A percentile compares a stretch with the other conserved stretches of the same genome.
phyloP scores from a whole-genome alignment of 441 rosid species.

The Omphalea diandra region DNA sequence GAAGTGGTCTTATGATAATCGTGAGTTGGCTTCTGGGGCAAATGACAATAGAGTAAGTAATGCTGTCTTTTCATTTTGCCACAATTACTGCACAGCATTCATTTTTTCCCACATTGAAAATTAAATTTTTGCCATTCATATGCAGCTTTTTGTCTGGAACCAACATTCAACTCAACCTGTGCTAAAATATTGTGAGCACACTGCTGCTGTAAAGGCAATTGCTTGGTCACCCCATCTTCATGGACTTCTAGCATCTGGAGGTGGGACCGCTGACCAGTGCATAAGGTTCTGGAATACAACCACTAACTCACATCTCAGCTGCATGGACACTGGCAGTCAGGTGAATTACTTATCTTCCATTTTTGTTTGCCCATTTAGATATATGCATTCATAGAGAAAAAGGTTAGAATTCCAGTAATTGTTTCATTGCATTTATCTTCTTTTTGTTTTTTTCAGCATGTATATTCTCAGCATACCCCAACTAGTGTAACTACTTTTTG shows the following conservation, averaged over 20 bases:
- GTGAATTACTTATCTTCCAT: constrained; percentile 32
- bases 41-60: constrained; percentile 79
- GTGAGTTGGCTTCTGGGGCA: constrained; percentile 96
- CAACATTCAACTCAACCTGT: constrained; percentile 91
- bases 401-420: neutral
- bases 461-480: neutral
- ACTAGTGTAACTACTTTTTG: neutral
- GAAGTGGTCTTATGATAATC: constrained; percentile 94
- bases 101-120: constrained; percentile 1
- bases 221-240: constrained; percentile 99
- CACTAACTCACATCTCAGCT: constrained; percentile 84
- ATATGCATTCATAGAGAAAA: too few relatives aligned
- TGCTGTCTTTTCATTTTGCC: constrained; percentile 4
- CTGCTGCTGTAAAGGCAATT: constrained; percentile 97
- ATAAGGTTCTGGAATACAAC: constrained; percentile 96
- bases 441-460: too few relatives aligned
- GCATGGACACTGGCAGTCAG: constrained; percentile 95
- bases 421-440: neutral
- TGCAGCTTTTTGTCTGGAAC: constrained; percentile 96
- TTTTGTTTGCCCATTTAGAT: neutral
- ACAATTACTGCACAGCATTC: neutral
- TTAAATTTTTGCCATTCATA: constrained; percentile 15
- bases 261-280: constrained; percentile 95
- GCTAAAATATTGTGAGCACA: constrained; percentile 82
- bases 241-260: constrained; percentile 98